Conservation (phyloP, 805 yeast species). For the Candida corydali region DNA sequence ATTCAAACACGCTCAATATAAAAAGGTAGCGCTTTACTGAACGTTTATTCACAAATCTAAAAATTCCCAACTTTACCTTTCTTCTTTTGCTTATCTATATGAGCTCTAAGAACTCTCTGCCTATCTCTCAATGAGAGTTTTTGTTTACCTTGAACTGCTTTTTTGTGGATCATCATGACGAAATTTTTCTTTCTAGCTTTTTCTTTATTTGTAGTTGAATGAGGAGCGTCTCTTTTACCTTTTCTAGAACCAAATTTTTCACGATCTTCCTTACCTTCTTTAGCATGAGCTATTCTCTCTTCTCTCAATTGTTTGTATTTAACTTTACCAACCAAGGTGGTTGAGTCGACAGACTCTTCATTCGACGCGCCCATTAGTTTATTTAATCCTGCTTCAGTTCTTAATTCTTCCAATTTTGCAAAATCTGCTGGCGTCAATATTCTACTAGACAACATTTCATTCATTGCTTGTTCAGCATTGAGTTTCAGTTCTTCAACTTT, state of each 20-base stretch:
- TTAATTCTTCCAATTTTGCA: constrained; percentile 87
- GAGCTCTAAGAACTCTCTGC: constrained; percentile 82
- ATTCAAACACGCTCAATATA: constrained; percentile 1
- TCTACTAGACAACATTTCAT: constrained; percentile 62
- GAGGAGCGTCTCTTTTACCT: constrained; percentile 72
- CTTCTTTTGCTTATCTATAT: constrained; percentile 86
- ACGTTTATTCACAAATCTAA: background rate
- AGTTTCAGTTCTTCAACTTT: constrained; percentile 15
- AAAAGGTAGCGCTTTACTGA: constrained; percentile 1
- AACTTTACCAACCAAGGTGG: constrained; percentile 68
- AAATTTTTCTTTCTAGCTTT: constrained; percentile 98
- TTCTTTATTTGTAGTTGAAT: constrained; percentile 91
- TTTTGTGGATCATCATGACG: constrained; percentile 97
- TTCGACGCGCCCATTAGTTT: constrained; percentile 66
- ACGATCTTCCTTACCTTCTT: constrained; percentile 91
- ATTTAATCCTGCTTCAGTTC: constrained; percentile 79
- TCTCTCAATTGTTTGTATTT: constrained; percentile 84
- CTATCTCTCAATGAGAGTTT: constrained; percentile 86
- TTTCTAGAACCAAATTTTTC: constrained; percentile 85
- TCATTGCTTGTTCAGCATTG: constrained; percentile 28
- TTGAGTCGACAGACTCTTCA: constrained; percentile 85
- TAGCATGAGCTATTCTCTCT: constrained; percentile 81
- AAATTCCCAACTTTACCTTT: constrained; percentile 42
- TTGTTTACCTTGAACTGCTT: constrained; percentile 90
- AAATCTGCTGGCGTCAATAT: constrained; percentile 97